Percentiles rank a stretch among this genome's conserved stretches.
phyloP scores from a whole-genome alignment of 768 basidiomycete species.

The Lactifluus subvellereus region DNA sequence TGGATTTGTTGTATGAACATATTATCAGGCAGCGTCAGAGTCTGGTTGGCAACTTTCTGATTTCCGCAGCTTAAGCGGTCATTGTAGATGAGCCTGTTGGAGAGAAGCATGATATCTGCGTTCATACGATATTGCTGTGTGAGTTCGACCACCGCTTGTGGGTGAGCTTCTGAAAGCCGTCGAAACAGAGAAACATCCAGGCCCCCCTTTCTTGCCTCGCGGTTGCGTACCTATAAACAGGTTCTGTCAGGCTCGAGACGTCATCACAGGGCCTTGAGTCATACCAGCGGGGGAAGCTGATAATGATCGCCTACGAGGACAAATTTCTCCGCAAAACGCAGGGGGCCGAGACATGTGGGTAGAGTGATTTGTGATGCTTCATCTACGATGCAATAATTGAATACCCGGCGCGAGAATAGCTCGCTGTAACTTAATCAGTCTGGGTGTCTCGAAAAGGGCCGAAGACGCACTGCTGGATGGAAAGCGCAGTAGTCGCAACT shows the following conservation, averaged over 20 bases:
- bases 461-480: slow-evolving; percentile 81
- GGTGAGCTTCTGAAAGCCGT: slow-evolving; percentile 81
- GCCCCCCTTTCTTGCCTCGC: slow-evolving; percentile 73
- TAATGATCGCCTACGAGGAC: slow-evolving; percentile 96
- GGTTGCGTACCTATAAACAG: slow-evolving; percentile 66
- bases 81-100: slow-evolving; percentile 81
- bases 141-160: slow-evolving; percentile 78
- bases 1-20: slow-evolving; percentile 44
- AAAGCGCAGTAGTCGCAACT: slow-evolving; percentile 92
- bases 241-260: not conserved
- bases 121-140: slow-evolving; percentile 95
- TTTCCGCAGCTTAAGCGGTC: slow-evolving; percentile 76
- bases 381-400: slow-evolving; percentile 97
- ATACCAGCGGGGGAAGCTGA: slow-evolving; percentile 90
- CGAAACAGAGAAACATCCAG: slow-evolving; percentile 89
- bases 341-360: slow-evolving; percentile 90
- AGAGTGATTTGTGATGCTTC: slow-evolving; percentile 97
- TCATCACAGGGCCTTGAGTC: slow-evolving; percentile 20
- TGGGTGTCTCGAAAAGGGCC: not conserved
- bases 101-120: slow-evolving; percentile 87
- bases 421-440: slow-evolving; percentile 44
- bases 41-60: slow-evolving; percentile 56
- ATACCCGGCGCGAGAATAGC: slow-evolving; percentile 75
- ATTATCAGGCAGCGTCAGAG: slow-evolving; percentile 47
- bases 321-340: slow-evolving; percentile 85